Evolutionary conservation across 179 eudicot genomes (phyloP).

Genomic region (Monotropa hypopitys): DNA sequence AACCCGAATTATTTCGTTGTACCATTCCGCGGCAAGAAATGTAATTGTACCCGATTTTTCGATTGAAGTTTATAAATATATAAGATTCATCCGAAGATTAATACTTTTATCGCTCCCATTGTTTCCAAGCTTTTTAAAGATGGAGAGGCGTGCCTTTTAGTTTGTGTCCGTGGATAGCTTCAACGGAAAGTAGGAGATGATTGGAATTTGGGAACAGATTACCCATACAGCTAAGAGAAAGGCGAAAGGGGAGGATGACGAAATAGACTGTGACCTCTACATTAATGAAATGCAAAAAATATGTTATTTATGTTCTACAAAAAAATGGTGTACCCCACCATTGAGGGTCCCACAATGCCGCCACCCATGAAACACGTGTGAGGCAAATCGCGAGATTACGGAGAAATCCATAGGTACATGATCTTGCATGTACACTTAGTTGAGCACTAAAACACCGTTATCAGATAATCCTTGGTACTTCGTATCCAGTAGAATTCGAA

Average conservation of each 20-base stretch:
- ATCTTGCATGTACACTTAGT: too few relatives aligned
- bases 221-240: neutral
- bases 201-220: neutral
- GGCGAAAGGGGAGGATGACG: too few relatives aligned
- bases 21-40: neutral
- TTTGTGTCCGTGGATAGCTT: neutral
- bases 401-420: too few relatives aligned
- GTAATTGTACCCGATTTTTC: neutral
- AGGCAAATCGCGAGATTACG: too few relatives aligned
- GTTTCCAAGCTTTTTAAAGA: neutral
- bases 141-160: neutral
- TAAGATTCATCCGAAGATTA: neutral
- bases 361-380: too few relatives aligned
- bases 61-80: neutral
- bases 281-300: neutral
- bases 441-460: too few relatives aligned
- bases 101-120: neutral
- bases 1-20: neutral
- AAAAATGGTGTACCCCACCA: too few relatives aligned
- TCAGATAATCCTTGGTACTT: too few relatives aligned
- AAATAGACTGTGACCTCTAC: neutral
- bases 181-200: neutral
- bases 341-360: too few relatives aligned
- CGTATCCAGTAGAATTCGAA: too few relatives aligned
- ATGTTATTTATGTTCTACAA: neutral